Percentiles rank a stretch among this genome's conserved stretches.
Evolutionary conservation across 805 yeast species (phyloP).

Genomic region (Metschnikowia aberdeeniae): DNA sequence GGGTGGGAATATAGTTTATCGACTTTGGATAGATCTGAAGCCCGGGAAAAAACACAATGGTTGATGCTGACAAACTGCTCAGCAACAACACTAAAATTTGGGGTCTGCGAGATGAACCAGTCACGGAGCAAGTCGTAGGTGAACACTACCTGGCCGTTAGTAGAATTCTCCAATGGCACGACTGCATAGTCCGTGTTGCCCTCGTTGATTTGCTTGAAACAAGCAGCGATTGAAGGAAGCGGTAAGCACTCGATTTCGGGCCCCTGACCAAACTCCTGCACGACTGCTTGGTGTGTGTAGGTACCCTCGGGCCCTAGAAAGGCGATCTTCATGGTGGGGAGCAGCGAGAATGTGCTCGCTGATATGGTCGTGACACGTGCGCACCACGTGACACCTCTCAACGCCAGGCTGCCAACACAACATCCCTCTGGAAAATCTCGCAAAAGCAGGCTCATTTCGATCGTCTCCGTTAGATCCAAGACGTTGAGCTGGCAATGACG

Average conservation of each 20-base stretch:
- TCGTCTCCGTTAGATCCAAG: too few relatives aligned
- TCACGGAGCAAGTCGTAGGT: constrained; percentile 81
- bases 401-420: too few relatives aligned
- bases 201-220: constrained; percentile 53
- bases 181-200: constrained; percentile 61
- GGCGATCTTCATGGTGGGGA: constrained; percentile 44
- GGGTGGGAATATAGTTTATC: constrained; percentile 82
- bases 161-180: constrained; percentile 90
- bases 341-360: background rate
- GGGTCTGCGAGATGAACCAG: constrained; percentile 37
- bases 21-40: constrained; percentile 43
- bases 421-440: too few relatives aligned
- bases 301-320: constrained; percentile 91
- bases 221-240: constrained; percentile 49
- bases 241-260: constrained; percentile 26
- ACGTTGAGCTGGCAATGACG: too few relatives aligned
- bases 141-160: constrained; percentile 88
- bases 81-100: constrained; percentile 52
- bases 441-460: too few relatives aligned
- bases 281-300: constrained; percentile 65
- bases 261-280: constrained; percentile 48
- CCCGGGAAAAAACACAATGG: constrained; percentile 63
- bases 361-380: background rate
- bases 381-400: background rate
- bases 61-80: constrained; percentile 81